phyloP scores from a whole-genome alignment of 164 flowering plant genomes.

The Tetracentron sinense region DNA sequence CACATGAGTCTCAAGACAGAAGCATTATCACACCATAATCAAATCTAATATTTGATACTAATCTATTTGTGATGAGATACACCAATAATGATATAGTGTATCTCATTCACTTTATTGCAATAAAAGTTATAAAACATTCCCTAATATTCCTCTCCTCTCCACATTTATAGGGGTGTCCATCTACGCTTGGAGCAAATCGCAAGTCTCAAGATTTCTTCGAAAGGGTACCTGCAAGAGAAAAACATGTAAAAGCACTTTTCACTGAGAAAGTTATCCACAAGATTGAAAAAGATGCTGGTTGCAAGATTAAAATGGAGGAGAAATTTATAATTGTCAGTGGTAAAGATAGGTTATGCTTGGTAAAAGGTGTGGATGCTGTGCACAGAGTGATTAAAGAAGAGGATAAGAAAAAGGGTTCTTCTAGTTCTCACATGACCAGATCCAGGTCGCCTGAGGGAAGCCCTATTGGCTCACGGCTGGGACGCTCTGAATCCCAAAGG shows the following conservation, averaged over 20 bases:
- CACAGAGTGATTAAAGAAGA: conserved; percentile 74
- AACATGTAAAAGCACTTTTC: conserved; percentile 71
- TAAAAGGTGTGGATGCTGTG: conserved; percentile 97
- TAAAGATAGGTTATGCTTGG: conserved; percentile 70
- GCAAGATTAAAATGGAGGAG: conserved; percentile 89
- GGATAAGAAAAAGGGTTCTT: conserved; percentile 49
- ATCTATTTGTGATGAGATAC: no score
- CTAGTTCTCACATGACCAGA: conserved; percentile 46
- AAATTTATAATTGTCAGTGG: conserved; percentile 94
- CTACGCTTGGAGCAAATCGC: conserved; percentile 95
- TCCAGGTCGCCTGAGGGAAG: conserved; percentile 67
- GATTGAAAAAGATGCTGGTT: conserved; percentile 90
- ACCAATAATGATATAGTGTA: no score
- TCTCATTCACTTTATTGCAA: no score
- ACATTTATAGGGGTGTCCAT: conserved; percentile 80
- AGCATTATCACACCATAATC: no score
- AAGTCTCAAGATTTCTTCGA: conserved; percentile 95
- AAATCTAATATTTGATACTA: no score
- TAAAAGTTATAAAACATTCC: no score
- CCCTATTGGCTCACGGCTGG: conserved; percentile 41
- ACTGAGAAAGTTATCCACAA: conserved; percentile 67
- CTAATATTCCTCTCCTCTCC: no score
- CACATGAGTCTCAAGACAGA: no score
- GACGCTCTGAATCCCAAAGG: conserved; percentile 64
- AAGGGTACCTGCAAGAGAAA: conserved; percentile 89